Evolutionary conservation across 129 eudicot species (phyloP), one percentile per base, ranked within the genome.

Genomic region (Sambucus nigra): DNA sequence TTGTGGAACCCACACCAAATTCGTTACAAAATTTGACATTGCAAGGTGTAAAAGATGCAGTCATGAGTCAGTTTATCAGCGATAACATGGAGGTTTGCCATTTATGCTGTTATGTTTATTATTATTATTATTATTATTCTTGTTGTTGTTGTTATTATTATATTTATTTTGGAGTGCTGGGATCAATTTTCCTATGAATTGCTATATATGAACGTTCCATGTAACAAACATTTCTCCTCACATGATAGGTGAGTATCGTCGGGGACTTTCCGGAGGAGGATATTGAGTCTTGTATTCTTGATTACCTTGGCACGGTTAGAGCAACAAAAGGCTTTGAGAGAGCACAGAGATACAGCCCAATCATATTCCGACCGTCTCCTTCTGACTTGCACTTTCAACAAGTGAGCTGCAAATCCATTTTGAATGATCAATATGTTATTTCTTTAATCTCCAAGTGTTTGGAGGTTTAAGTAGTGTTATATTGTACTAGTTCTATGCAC

Each of bases 1-100:
- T 92, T 67, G 99, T 92, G n/a, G 99, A 92, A 75, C 99, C 99
- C 49, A 86, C 99, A 46, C 99, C 99, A 18, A 63, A 75, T 51
- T 86, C 96, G 9, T 73, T 92, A 69, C 80, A 92, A 66, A 80
- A 75, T 10, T 68, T 92, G 62, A 79, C 96, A 15, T 51, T 92
- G 29, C 76, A 86, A 59, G 69, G 74, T 24, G 99, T 92, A 40
- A 92, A 70, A 79, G 94, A 82, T 64, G 99, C 96, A 25, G 99
- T 92, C 21, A 86, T 92, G 99, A 77, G 25, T 62, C 99, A 92
- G 69, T 92, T 92, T 71, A 83, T 80, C 48, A 59, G 73, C 74
- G 87, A 78, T 69, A 92, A 92, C 74, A 92, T 92, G 99, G 99
- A 92, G 99, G 99, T 91, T 14, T 7, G 61, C 21, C 3, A 18